Base-by-base conservation (phyloP, 352 stramenopile genomes). In the Phytophthora foliorum region DNA sequence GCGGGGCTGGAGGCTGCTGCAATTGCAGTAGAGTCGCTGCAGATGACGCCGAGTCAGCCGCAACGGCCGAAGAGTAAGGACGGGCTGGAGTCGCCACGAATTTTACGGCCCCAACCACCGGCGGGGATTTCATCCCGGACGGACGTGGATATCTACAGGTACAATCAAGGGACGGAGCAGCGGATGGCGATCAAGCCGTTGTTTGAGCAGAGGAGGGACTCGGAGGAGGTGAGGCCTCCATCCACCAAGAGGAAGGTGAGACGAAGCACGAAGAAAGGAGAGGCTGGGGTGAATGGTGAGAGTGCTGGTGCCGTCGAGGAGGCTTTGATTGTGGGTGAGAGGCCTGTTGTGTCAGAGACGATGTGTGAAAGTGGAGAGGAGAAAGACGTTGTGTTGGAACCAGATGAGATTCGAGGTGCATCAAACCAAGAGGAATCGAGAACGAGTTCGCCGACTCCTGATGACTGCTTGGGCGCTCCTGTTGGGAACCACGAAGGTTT, bases 141-240 rank as follows among this genome's bases (percentile, higher is more conserved):
- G 0, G 82, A 90, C 21, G 77, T 89, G 27, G 76, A 89, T 46
- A 82, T 93, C 19, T 91, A 85, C 39, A 64, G 82, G 21, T 93
- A 91, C 45, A 89, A 55, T 24, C 82, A 93, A 36, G 54, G 58
- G 22, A 69, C 69, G 0, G 78, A 77, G 54, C 82, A 87, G 50
- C 77, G 85, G 32, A 88, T 94, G 77, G 63, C 77, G 19, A 91
- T 94, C n/a, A 78, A 83, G 4, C 87, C 87, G 9, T 49, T 94
- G 36, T 92, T 93, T 25, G 80, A 91, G 67, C 73, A 90, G 46
- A 75, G 80, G 2, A 78, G 74, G 32, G 81, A 81, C 11, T 75
- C 76, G 16, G 78, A 29, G 60, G 75, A 13, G 53, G 64, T 1
- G 46, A 73, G 24, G 52, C 38, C 70, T 13, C 57, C 81, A 14